Evolutionary conservation across 2,329 filamentous ascomycete species (phyloP), one percentile per base, ranked within the genome.

Genomic region (Aureobasidium sp.): DNA sequence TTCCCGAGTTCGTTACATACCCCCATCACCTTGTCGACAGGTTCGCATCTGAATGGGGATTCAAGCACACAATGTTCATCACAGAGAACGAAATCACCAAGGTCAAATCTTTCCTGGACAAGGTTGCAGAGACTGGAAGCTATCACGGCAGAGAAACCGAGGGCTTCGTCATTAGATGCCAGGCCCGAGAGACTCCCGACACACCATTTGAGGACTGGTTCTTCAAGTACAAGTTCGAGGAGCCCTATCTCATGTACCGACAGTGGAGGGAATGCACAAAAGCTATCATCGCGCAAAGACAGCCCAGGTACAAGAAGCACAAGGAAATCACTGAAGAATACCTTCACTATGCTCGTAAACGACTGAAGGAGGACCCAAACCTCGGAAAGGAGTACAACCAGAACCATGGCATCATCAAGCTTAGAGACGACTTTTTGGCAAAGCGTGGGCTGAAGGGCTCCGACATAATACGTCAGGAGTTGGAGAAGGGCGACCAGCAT

Each of bases 221-320:
- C 76, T 99, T 99, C 86, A 99, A 99, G 76, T 99, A 92, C 83
- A 99, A 99, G 77, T 99, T 99, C 64, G 94, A 99, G 71, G 94
- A 99, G 76, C 94, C 94, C 0, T 99, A 99, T 72, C 79, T 99
- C 64, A 95, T 99, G 91, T 99, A 97, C 76, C 86, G 94, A 29
- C 94, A 99, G 77, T 99, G 94, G 94, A 87, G 94, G 65, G 94
- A 99, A 77, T 96, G 90, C 72, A 99, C 94, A 45, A 97, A 96
- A 74, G 83, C 90, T 5, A 76, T 97, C 62, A 97, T 99, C 67
- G 71, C 81, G 1, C 88, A 88, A 15, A 88, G 84, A 67, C 76
- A 84, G 42, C 90, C 92, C 11, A 88, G 82, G 66, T 89, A 84
- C 77, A 92, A 86, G 77, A 97, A 97, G 75, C 94, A 99, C 74